phyloP scores from a whole-genome alignment of 169 alveolate genomes.

The Blepharisma undulans region DNA sequence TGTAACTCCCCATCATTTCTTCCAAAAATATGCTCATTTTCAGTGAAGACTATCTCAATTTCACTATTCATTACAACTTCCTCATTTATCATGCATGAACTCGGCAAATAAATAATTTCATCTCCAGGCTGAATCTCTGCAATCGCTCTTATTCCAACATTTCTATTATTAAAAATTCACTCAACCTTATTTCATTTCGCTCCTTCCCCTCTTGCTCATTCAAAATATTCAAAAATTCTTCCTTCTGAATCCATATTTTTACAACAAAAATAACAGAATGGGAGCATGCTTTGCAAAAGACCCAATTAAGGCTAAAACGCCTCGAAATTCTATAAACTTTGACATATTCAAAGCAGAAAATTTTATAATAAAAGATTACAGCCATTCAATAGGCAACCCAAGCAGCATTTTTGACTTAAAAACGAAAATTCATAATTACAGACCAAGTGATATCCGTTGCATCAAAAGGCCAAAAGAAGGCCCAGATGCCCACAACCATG shows the following conservation, averaged over 20 bases:
- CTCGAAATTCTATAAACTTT: neutral
- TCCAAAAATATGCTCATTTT: neutral
- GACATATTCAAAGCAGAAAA: neutral
- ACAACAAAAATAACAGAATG: neutral
- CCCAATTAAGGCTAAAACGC: neutral
- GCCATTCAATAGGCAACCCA: neutral
- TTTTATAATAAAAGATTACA: neutral
- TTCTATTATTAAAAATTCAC: neutral
- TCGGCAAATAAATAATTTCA: neutral
- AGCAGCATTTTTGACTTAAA: neutral
- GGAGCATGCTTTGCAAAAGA: neutral
- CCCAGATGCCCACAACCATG: neutral
- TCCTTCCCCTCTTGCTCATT: neutral
- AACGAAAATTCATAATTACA: neutral
- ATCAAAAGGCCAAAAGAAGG: neutral
- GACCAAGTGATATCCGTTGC: neutral
- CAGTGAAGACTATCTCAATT: neutral
- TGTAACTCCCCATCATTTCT: neutral
- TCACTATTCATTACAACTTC: neutral
- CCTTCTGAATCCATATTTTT: neutral
- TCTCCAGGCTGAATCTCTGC: slow-evolving; percentile 21
- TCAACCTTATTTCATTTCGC: neutral
- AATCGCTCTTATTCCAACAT: slow-evolving; percentile 18
- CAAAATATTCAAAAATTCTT: neutral
- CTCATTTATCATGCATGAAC: neutral